A percentile compares a stretch with the other conserved stretches of the same genome.
phyloP scores from a whole-genome alignment of 169 alveolate species.

The Miamiensis avidus region DNA sequence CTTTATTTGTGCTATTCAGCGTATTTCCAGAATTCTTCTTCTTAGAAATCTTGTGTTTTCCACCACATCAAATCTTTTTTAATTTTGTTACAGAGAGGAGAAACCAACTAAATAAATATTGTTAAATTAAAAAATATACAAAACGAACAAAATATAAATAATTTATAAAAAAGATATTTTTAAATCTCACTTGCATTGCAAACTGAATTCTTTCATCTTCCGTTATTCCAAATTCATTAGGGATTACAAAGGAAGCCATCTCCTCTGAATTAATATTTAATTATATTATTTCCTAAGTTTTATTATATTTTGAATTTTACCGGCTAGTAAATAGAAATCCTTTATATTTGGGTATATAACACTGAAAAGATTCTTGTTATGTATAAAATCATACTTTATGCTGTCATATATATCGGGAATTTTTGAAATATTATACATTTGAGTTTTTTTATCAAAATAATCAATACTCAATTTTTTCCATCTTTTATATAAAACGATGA shows the following conservation, averaged over 20 bases:
- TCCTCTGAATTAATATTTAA: conserved; percentile 2
- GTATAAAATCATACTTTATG: conserved; percentile 77
- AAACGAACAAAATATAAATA: no score
- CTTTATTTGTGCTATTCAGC: conserved; percentile 59
- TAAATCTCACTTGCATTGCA: conserved; percentile 49
- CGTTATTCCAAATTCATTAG: conserved; percentile 79
- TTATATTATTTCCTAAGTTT: no score
- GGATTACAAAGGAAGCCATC: conserved; percentile 65
- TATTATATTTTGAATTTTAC: neutral
- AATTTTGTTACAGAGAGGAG: conserved; percentile 64
- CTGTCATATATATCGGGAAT: conserved; percentile 82
- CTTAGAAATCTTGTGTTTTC: conserved; percentile 61
- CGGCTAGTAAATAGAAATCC: conserved; percentile 56
- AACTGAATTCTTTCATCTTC: conserved; percentile 64
- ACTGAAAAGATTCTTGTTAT: conserved; percentile 54
- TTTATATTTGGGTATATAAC: conserved; percentile 53
- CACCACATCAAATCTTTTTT: conserved; percentile 79
- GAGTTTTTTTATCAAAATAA: conserved; percentile 46
- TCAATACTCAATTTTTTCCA: conserved; percentile 78
- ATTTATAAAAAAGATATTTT: no score
- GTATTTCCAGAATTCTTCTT: conserved; percentile 72
- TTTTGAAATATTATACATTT: conserved; percentile 69
- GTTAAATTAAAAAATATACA: no score
- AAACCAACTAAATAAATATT: conserved; percentile 8
- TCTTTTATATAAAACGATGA: conserved; percentile 59